Conservation (phyloP, 352 stramenopile species). For the Elongisporangium anandrum region DNA sequence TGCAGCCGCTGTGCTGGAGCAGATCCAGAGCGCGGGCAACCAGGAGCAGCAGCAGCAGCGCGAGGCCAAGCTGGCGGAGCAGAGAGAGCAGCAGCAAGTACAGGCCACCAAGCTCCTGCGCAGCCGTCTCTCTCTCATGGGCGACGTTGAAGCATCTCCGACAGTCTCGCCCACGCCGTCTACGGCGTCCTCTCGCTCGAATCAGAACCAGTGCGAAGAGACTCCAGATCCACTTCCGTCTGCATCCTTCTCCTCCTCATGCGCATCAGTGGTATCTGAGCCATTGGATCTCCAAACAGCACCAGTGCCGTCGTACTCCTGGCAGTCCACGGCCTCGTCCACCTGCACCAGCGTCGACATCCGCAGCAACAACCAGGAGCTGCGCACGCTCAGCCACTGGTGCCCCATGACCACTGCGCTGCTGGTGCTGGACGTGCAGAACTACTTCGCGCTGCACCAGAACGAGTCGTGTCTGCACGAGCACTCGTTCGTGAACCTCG, state of each 20-base stretch:
- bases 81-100: slow-evolving; percentile 39
- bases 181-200: neutral
- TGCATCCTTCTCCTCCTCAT: neutral
- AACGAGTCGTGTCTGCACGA: slow-evolving; percentile 17
- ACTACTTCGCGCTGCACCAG: slow-evolving; percentile 50
- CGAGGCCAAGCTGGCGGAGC: slow-evolving; percentile 17
- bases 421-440: slow-evolving; percentile 64
- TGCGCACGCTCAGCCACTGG: slow-evolving; percentile 30
- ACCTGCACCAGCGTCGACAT: neutral
- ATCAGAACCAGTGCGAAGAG: slow-evolving; percentile 11
- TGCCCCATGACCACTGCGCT: slow-evolving; percentile 63
- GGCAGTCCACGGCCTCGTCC: neutral
- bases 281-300: neutral
- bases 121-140: slow-evolving; percentile 25
- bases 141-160: slow-evolving; percentile 6
- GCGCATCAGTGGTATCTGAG: neutral
- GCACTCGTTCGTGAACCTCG: slow-evolving; percentile 5
- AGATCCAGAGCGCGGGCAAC: slow-evolving; percentile 27
- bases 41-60: slow-evolving; percentile 17
- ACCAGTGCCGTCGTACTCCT: neutral
- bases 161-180: slow-evolving; percentile 4
- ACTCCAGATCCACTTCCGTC: no score
- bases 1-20: slow-evolving; percentile 43
- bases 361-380: slow-evolving; percentile 12
- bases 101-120: slow-evolving; percentile 50